Conservation (phyloP, 2,329 filamentous ascomycete genomes). For the Zymoseptoria crescenta region DNA sequence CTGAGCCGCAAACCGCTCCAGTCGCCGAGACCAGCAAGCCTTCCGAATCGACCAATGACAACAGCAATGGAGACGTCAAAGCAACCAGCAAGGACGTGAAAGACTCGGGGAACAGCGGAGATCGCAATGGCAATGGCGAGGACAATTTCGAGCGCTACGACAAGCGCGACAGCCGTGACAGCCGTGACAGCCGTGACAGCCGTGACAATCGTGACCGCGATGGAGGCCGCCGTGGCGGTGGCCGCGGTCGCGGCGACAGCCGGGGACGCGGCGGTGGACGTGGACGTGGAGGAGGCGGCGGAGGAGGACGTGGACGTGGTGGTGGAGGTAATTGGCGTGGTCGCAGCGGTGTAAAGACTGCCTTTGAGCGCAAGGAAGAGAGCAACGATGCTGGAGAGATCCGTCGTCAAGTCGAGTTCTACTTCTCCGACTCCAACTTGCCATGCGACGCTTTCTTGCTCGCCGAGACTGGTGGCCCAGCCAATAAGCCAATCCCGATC, state of each 20-base stretch:
- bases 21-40: slow-evolving; percentile 8
- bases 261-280: slow-evolving; percentile 7
- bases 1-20: slow-evolving; percentile 15
- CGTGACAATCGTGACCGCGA: slow-evolving; percentile 11
- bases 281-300: slow-evolving; percentile 7
- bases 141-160: slow-evolving; percentile 14
- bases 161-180: not conserved
- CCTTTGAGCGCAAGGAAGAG: slow-evolving; percentile 49
- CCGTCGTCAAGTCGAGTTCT: slow-evolving; percentile 90
- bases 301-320: slow-evolving; percentile 11
- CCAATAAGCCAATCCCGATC: slow-evolving; percentile 75
- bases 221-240: slow-evolving; percentile 6
- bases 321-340: slow-evolving; percentile 5
- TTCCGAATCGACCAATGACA: slow-evolving; percentile 12
- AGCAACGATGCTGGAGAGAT: slow-evolving; percentile 73
- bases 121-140: slow-evolving; percentile 10
- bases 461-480: slow-evolving; percentile 63
- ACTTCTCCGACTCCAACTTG: slow-evolving; percentile 88
- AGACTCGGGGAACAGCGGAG: slow-evolving; percentile 9
- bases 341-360: slow-evolving; percentile 16
- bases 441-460: slow-evolving; percentile 83
- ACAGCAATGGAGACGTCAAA: slow-evolving; percentile 12
- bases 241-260: slow-evolving; percentile 11
- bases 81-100: slow-evolving; percentile 11
- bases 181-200: slow-evolving; percentile 15